Evolutionary conservation across 2,329 filamentous ascomycete genomes (phyloP).

Genomic region (Samsoniella hepiali): DNA sequence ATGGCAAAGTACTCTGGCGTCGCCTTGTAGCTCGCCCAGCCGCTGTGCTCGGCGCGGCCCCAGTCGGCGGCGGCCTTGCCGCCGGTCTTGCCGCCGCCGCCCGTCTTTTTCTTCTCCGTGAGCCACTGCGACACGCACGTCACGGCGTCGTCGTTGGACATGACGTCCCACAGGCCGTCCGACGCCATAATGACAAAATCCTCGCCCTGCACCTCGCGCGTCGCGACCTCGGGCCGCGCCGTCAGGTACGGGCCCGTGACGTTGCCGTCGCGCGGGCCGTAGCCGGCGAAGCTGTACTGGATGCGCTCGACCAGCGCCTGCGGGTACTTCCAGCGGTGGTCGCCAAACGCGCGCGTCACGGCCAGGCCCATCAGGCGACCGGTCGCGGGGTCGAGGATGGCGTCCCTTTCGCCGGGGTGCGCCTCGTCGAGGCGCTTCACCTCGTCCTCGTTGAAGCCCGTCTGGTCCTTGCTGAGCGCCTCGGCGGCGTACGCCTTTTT

Average conservation of each 20-base stretch:
- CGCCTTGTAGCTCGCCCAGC: slow-evolving; percentile 26
- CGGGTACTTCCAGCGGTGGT: slow-evolving; percentile 66
- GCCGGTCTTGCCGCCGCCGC: slow-evolving; percentile 20
- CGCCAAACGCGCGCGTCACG: slow-evolving; percentile 65
- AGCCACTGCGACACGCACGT: slow-evolving; percentile 55
- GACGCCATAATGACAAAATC: slow-evolving; percentile 63
- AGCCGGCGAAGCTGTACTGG: slow-evolving; percentile 48
- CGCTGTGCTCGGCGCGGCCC: slow-evolving; percentile 23
- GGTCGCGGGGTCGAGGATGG: slow-evolving; percentile 44
- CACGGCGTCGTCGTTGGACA: slow-evolving; percentile 56
- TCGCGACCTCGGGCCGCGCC: slow-evolving; percentile 62
- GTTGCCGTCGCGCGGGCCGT: slow-evolving; percentile 40
- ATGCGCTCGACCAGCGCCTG: slow-evolving; percentile 36
- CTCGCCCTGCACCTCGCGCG: slow-evolving; percentile 46
- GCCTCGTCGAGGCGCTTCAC: slow-evolving; percentile 49
- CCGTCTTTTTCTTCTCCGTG: slow-evolving; percentile 25
- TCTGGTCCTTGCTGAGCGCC: slow-evolving; percentile 63
- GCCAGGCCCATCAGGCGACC: slow-evolving; percentile 61
- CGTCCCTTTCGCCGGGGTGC: slow-evolving; percentile 60
- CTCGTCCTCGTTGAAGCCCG: slow-evolving; percentile 59
- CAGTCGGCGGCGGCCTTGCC: slow-evolving; percentile 20
- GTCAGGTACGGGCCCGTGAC: slow-evolving; percentile 65
- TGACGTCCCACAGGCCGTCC: slow-evolving; percentile 64
- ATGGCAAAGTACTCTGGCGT: slow-evolving; percentile 62
- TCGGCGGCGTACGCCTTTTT: slow-evolving; percentile 47